Conservation (phyloP, 2,329 filamentous ascomycete genomes). For the Sporothrix inflata region DNA sequence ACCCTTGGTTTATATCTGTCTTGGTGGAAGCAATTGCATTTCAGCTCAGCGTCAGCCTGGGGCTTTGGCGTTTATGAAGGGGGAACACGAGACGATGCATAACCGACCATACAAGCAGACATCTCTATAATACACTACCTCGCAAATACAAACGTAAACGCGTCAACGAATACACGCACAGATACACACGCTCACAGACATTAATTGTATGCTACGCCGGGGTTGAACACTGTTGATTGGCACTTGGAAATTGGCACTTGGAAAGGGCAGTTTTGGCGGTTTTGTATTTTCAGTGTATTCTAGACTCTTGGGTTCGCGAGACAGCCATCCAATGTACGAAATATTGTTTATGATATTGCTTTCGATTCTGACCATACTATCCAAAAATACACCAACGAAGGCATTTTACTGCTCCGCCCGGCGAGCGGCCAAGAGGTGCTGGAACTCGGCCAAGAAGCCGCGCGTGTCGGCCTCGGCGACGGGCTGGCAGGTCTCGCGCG, state of each 20-base stretch:
- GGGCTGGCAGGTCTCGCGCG: constrained; percentile 19
- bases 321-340: constrained; percentile 15
- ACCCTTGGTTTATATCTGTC: background rate
- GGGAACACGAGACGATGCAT: background rate
- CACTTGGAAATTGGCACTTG: background rate
- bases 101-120: background rate
- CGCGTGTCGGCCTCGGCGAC: constrained; percentile 25
- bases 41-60: background rate
- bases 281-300: constrained; percentile 10
- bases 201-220: background rate
- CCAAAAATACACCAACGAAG: background rate
- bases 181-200: background rate
- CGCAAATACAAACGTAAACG: background rate
- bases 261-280: background rate
- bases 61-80: background rate
- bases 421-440: constrained; percentile 16
- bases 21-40: background rate
- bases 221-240: background rate
- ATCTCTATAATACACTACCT: background rate
- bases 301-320: background rate
- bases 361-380: background rate
- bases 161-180: background rate
- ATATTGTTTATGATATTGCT: background rate
- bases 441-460: constrained; percentile 28
- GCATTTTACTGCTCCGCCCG: background rate